These are phyloP conservation scores for Chrysopogon serrulatus DNA, from an alignment of 176 grass and related monocot genomes.

Conservation along the genomic window DNA sequence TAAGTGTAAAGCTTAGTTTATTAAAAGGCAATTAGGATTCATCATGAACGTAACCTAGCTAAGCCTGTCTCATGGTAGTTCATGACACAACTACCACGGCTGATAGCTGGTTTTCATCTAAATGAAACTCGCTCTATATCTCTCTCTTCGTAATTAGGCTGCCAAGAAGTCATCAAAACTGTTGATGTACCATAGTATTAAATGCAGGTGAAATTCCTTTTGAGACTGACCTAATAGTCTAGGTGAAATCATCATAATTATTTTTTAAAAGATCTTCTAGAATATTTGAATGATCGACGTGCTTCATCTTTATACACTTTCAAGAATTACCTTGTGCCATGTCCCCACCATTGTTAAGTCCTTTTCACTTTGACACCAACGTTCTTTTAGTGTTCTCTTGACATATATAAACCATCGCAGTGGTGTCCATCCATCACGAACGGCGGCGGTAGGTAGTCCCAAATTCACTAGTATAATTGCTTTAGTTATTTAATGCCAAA, in stretches of 20 bases:
- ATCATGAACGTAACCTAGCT: too few relatives aligned
- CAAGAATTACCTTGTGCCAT: conserved; percentile 30
- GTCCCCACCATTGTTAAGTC: conserved; percentile 16
- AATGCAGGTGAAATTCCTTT: too few relatives aligned
- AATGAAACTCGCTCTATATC: neutral
- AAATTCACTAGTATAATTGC: neutral
- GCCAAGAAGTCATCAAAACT: neutral
- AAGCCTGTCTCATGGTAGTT: too few relatives aligned
- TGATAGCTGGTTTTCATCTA: too few relatives aligned
- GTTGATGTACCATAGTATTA: neutral
- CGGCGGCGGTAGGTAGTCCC: neutral
- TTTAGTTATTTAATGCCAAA: neutral
- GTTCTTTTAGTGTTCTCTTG: conserved; percentile 13
- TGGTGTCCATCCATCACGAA: conserved; percentile 14
- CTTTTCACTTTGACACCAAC: conserved; percentile 14
- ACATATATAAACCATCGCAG: neutral
- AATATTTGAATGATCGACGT: conserved; percentile 1
- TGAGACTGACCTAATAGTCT: neutral
- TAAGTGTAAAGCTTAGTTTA: too few relatives aligned
- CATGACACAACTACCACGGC: too few relatives aligned
- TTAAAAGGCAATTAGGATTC: too few relatives aligned
- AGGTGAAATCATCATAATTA: neutral
- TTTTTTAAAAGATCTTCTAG: conserved; percentile 1
- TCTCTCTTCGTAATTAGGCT: neutral
- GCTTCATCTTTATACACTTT: conserved; percentile 26